phyloP scores from a whole-genome alignment of 169 alveolate genomes.

The Plasmodium vivax region DNA sequence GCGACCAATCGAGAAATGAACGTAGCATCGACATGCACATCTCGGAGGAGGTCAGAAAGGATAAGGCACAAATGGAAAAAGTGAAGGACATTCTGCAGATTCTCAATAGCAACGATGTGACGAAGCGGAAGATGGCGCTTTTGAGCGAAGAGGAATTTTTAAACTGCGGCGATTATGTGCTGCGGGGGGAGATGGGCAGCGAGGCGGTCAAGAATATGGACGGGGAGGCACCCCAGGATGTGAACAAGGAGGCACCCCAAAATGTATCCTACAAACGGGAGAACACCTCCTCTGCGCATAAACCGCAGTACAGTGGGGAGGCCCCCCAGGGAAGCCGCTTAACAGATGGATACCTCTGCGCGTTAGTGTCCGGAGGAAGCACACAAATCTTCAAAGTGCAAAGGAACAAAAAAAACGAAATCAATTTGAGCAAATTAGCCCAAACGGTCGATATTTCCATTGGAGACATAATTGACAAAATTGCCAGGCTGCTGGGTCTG shows the following conservation, averaged over 20 bases:
- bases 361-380: conserved; percentile 72
- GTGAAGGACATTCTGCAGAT: conserved; percentile 28
- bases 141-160: conserved; percentile 30
- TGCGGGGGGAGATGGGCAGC: neutral
- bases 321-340: neutral
- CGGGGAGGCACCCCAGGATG: neutral
- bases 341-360: conserved; percentile 43
- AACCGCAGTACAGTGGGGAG: neutral
- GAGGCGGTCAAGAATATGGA: neutral
- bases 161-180: conserved; percentile 37
- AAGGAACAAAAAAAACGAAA: conserved; percentile 39
- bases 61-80: conserved; percentile 16
- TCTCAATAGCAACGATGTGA: conserved; percentile 43
- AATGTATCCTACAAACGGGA: neutral
- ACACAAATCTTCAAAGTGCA: conserved; percentile 46
- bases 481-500: conserved; percentile 38
- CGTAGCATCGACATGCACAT: conserved; percentile 1
- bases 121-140: conserved; percentile 1
- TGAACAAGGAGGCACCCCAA: neutral
- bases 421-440: conserved; percentile 30
- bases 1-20: neutral
- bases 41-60: conserved; percentile 30
- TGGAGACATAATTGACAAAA: conserved; percentile 69
- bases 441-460: conserved; percentile 62
- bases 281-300: neutral